A percentile compares a stretch with the other conserved stretches of the same genome.
phyloP scores from a whole-genome alignment of 2,329 filamentous ascomycete genomes.

The Colletotrichum liriopes region DNA sequence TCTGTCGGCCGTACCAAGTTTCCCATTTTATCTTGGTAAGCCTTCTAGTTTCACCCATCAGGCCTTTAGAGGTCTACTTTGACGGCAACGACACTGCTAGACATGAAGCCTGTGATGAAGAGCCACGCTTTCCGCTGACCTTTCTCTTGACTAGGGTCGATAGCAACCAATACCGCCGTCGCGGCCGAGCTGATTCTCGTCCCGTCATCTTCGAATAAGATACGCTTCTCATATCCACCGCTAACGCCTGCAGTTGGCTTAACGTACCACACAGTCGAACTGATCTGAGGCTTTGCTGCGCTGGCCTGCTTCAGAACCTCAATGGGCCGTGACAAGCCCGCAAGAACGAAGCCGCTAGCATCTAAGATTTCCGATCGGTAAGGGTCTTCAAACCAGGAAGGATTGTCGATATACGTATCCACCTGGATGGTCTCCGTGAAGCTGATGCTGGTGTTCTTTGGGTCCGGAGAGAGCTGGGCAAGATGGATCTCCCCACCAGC shows the following conservation, averaged over 20 bases:
- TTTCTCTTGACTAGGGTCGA: constrained; percentile 61
- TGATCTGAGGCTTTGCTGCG: constrained; percentile 56
- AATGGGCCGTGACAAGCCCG: constrained; percentile 61
- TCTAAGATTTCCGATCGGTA: constrained; percentile 61
- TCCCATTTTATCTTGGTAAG: not conserved
- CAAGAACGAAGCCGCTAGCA: constrained; percentile 68
- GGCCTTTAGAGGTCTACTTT: constrained; percentile 62
- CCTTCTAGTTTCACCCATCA: not conserved
- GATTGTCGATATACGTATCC: constrained; percentile 69
- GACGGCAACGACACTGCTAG: constrained; percentile 64
- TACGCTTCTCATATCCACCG: constrained; percentile 58
- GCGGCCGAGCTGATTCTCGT: constrained; percentile 64
- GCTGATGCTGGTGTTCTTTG: constrained; percentile 52
- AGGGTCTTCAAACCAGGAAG: constrained; percentile 70
- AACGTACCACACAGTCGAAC: constrained; percentile 63
- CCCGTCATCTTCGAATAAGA: constrained; percentile 73
- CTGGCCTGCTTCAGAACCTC: constrained; percentile 53
- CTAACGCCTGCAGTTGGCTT: constrained; percentile 26
- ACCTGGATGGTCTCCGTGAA: constrained; percentile 61
- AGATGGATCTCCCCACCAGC: constrained; percentile 64
- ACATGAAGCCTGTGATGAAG: constrained; percentile 71
- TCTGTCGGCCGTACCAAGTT: too few species aligned
- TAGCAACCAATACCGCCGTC: constrained; percentile 66
- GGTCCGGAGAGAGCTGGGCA: constrained; percentile 46
- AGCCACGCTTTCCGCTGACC: constrained; percentile 68